These are phyloP conservation scores for Gomphus bonarii DNA, from an alignment of 1,284 basidiomycete genomes.

Conservation along the genomic window DNA sequence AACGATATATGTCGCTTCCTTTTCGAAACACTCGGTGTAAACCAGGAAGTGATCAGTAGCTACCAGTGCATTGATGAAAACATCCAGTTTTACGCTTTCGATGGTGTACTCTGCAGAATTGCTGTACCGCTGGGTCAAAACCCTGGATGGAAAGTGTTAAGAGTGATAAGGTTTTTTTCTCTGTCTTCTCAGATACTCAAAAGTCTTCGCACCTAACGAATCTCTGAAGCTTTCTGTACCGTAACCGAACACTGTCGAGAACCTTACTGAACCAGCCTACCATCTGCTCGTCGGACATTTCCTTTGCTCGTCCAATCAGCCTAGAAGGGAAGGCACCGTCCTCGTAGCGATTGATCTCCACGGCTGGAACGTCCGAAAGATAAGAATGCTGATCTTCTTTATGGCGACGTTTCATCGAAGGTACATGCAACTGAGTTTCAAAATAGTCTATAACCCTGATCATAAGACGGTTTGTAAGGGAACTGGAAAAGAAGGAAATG, in stretches of 20 bases:
- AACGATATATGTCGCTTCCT: constrained; percentile 90
- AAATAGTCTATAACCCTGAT: constrained; percentile 89
- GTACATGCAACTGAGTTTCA: constrained; percentile 84
- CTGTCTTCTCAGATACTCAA: background rate
- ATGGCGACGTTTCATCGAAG: constrained; percentile 21
- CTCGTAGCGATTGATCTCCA: constrained; percentile 8
- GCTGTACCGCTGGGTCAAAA: constrained; percentile 79
- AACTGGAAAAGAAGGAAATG: constrained; percentile 31
- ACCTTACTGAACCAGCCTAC: constrained; percentile 89
- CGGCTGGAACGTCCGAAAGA: background rate
- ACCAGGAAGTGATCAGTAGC: constrained; percentile 91
- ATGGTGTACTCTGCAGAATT: constrained; percentile 94
- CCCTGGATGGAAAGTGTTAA: constrained; percentile 30
- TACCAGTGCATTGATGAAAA: constrained; percentile 74
- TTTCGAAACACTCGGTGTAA: constrained; percentile 84
- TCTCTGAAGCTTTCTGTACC: constrained; percentile 90
- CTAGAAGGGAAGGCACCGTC: constrained; percentile 10
- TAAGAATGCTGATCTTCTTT: constrained; percentile 4
- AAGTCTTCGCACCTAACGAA: constrained; percentile 66
- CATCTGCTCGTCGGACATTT: constrained; percentile 76
- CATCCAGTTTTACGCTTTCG: constrained; percentile 70
- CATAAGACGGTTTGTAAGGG: constrained; percentile 84
- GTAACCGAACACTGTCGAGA: constrained; percentile 84
- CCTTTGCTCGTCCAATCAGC: constrained; percentile 12
- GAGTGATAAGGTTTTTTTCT: background rate